These are phyloP conservation scores for Boletus pseudo-olivaceus DNA, from an alignment of 768 basidiomycete genomes.

Conservation along the genomic window DNA sequence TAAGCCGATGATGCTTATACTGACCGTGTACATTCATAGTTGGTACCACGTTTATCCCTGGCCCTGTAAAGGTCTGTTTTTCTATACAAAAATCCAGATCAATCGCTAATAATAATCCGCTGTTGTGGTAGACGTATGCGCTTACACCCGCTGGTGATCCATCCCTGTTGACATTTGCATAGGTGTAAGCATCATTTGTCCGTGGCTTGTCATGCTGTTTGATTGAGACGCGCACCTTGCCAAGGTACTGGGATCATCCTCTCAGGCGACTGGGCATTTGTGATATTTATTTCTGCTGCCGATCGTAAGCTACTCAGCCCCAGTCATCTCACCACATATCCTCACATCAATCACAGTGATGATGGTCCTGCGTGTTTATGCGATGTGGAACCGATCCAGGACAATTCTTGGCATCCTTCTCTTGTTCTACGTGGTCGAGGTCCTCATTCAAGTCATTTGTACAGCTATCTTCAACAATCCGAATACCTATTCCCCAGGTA, in stretches of 20 bases:
- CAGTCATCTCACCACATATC: not conserved
- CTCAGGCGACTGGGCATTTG: not conserved
- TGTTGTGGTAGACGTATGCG: not conserved
- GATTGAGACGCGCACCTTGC: not conserved
- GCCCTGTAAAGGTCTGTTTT: not conserved
- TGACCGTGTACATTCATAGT: not conserved
- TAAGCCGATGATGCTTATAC: not conserved
- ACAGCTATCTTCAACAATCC: not conserved
- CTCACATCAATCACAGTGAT: not conserved
- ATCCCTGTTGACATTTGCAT: not conserved
- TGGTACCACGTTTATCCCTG: not conserved
- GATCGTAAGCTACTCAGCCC: not conserved
- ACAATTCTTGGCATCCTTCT: not conserved
- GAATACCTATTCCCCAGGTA: not conserved
- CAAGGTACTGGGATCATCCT: not conserved
- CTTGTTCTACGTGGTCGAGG: not conserved
- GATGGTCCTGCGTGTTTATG: not conserved
- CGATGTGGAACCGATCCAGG: not conserved
- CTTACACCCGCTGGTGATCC: not conserved
- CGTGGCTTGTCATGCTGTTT: not conserved
- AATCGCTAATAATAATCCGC: not conserved
- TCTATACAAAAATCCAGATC: not conserved
- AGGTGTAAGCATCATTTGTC: not conserved
- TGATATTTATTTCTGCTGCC: not conserved
- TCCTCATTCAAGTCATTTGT: not conserved